Base-by-base conservation (phyloP, 2,329 filamentous ascomycete species). In the Beauveria caledonica region DNA sequence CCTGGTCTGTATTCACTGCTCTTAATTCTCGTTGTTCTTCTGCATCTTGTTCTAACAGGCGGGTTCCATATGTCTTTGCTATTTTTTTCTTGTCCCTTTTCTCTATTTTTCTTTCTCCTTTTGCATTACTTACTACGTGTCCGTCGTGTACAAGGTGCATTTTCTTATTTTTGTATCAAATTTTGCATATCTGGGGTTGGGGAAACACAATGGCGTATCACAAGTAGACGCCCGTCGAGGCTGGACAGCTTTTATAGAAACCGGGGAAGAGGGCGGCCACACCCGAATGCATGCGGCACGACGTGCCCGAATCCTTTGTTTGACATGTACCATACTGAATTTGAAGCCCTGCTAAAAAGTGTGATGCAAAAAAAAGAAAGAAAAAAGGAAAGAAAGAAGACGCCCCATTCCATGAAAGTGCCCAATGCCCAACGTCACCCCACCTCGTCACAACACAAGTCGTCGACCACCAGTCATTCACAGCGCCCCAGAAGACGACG, bases 151-250 rank as follows among this genome's bases (percentile, higher is more conserved):
- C 44, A n/a, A 45, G 10, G 25, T 25, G 17, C 42, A 39, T 25
- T 25, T 10, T 9, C 17, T 50, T 23, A 48, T 10, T 39, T 33
- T 59, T 58, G 46, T 48, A 52, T 59, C 48, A 19, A 39, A 59
- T 45, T 21, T 48, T 51, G 36, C 56, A 59, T 52, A 59, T 58
- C 23, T 45, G 56, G 48, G 46, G 23, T 50, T 58, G 6, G 19
- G 27, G 46, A 25, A 42, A 11, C 21, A 50, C 33, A 58, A 36
- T 11, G 56, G 56, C 46, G 36, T 52, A 59, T 59, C 48, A 59
- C 56, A 59, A 36, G 56, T 59, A 59, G 56, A 59, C 45, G 56
- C 40, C 58, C 27, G 25, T 44, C 40, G 50, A 40, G 58, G 50
- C 58, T 40, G 58, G 58, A 40, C 42, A 33, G 49, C 19, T 25